These are phyloP conservation scores for Gamarada debralockiae DNA, from an alignment of 495 filamentous ascomycete species.

Conservation along the genomic window DNA sequence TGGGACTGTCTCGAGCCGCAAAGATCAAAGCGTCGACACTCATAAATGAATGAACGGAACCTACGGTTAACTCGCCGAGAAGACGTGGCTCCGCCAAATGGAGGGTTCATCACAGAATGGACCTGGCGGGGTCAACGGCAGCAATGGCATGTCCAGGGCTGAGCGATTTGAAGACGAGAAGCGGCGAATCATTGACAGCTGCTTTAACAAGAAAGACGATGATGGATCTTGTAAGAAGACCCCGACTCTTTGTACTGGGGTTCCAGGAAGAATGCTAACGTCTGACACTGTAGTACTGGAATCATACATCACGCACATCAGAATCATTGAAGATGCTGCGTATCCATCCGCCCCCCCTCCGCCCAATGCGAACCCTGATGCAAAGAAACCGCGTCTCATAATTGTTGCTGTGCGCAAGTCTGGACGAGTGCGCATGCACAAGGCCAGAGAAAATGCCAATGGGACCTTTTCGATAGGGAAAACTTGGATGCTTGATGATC, in stretches of 20 bases:
- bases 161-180: constrained; percentile 96
- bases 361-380: constrained; percentile 58
- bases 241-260: not conserved
- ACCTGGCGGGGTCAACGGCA: constrained; percentile 25
- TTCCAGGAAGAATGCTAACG: not conserved
- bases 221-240: constrained; percentile 69
- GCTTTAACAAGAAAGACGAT: constrained; percentile 81
- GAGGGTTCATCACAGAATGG: constrained; percentile 25
- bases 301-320: constrained; percentile 96
- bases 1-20: not conserved
- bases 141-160: constrained; percentile 56
- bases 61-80: constrained; percentile 1
- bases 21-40: not conserved
- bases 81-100: constrained; percentile 29
- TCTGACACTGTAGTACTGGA: constrained; percentile 60
- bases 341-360: constrained; percentile 86
- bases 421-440: constrained; percentile 91
- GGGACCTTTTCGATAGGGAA: constrained; percentile 96
- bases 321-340: constrained; percentile 76
- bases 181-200: constrained; percentile 84
- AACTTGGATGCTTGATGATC: constrained; percentile 91
- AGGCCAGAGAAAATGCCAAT: constrained; percentile 91
- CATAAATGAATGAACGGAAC: constrained; percentile 17
- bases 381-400: constrained; percentile 87
- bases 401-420: constrained; percentile 90